Conservation (phyloP, 2,329 filamentous ascomycete genomes). For the Aspergillus sp. region DNA sequence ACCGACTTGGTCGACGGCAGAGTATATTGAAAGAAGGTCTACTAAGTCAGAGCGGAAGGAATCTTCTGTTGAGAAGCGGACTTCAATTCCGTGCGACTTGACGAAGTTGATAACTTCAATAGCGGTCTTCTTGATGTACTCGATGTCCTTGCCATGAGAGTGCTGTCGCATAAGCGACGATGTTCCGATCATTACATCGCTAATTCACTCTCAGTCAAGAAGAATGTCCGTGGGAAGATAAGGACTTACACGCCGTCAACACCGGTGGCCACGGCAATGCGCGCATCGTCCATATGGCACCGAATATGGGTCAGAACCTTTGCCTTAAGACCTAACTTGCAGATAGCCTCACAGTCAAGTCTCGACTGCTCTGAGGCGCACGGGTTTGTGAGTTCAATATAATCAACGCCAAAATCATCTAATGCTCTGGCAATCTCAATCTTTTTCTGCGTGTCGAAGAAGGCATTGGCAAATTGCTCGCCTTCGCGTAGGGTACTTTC, state of each 20-base stretch:
- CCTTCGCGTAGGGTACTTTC: constrained; percentile 76
- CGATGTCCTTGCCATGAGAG: constrained; percentile 87
- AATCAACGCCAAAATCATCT: constrained; percentile 86
- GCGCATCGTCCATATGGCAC: constrained; percentile 81
- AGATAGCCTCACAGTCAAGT: constrained; percentile 84
- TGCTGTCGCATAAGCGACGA: constrained; percentile 79
- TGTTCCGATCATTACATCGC: constrained; percentile 78
- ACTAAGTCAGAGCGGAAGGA: constrained; percentile 84
- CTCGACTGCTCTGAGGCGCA: constrained; percentile 82
- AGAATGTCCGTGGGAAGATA: background rate
- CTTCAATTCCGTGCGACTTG: constrained; percentile 77
- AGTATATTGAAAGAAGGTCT: constrained; percentile 78
- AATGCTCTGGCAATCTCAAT: constrained; percentile 71
- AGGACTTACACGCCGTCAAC: constrained; percentile 68
- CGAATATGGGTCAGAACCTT: constrained; percentile 69
- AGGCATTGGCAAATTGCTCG: constrained; percentile 66
- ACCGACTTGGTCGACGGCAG: constrained; percentile 80
- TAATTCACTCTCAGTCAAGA: constrained; percentile 16
- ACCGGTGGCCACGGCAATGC: constrained; percentile 77
- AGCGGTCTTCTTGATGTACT: constrained; percentile 77
- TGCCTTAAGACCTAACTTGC: constrained; percentile 86
- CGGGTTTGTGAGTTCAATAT: constrained; percentile 85
- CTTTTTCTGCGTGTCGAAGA: constrained; percentile 76
- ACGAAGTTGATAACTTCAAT: constrained; percentile 85
- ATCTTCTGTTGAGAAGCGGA: constrained; percentile 79